Conservation (phyloP, 495 filamentous ascomycete genomes). For the Astrothelium subdiscretum region DNA sequence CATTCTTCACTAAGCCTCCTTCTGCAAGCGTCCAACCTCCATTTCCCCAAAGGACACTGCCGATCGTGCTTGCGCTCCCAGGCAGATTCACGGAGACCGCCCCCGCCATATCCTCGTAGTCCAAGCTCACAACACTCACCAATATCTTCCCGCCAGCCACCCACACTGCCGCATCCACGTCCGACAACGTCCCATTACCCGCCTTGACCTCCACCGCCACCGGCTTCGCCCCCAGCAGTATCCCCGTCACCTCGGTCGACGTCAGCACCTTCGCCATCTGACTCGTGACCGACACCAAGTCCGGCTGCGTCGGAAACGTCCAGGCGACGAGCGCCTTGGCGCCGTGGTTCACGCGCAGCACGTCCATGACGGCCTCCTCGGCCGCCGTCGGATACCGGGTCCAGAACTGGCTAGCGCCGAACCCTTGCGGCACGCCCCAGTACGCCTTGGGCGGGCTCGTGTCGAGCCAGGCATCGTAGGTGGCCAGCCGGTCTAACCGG, state of each 20-base stretch:
- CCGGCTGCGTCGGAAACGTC: slow-evolving; percentile 39
- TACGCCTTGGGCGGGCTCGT: slow-evolving; percentile 37
- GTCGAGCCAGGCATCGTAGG: slow-evolving; percentile 33
- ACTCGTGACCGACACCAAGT: slow-evolving; percentile 35
- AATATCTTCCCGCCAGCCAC: slow-evolving; percentile 1
- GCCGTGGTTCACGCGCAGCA: slow-evolving; percentile 51
- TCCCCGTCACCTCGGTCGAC: slow-evolving; percentile 25
- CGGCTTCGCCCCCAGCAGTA: slow-evolving; percentile 29
- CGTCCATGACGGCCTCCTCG: slow-evolving; percentile 49
- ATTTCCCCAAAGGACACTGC: slow-evolving; percentile 8
- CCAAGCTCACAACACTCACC: slow-evolving; percentile 8
- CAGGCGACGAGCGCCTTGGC: slow-evolving; percentile 41
- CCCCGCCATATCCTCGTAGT: slow-evolving; percentile 4
- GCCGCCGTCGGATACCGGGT: slow-evolving; percentile 39
- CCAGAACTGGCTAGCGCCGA: slow-evolving; percentile 54
- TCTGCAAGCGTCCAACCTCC: slow-evolving; percentile 4
- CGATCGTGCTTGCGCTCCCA: not conserved
- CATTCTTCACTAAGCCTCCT: slow-evolving; percentile 4
- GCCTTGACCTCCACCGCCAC: slow-evolving; percentile 7
- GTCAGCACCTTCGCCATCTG: slow-evolving; percentile 35
- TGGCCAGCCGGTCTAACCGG: slow-evolving; percentile 39
- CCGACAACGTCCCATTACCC: slow-evolving; percentile 9
- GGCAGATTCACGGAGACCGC: slow-evolving; percentile 4
- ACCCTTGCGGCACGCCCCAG: slow-evolving; percentile 53
- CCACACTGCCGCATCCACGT: slow-evolving; percentile 11